Evolutionary conservation across 225 moss, liverwort and hornwort species (phyloP).

Genomic region (Rhytidiadelphus loreus): DNA sequence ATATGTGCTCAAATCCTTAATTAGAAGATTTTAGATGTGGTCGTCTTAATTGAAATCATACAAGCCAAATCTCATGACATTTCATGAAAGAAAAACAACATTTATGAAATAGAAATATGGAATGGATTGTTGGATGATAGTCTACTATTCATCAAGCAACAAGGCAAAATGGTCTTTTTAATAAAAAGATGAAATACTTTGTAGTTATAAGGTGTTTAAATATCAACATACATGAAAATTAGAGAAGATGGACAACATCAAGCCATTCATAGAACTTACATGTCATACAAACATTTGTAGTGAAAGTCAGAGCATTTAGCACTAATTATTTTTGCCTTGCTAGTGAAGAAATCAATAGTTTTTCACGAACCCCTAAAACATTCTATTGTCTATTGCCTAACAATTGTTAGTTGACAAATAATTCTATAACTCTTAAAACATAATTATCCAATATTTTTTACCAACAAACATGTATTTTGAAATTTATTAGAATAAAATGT

Average conservation of each 20-base stretch:
- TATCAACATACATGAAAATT: neutral
- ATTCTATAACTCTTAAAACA: neutral
- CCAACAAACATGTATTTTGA: neutral
- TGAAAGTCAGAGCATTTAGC: neutral
- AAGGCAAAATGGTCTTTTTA: neutral
- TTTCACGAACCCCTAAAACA: fast-evolving
- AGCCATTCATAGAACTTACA: neutral
- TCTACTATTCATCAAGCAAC: neutral
- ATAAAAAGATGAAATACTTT: neutral
- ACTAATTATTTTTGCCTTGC: neutral
- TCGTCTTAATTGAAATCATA: neutral
- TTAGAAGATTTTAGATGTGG: neutral
- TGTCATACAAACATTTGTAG: neutral
- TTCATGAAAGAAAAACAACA: neutral
- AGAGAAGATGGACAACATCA: neutral
- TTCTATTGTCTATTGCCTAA: neutral
- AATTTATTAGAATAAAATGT: neutral
- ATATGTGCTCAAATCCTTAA: fast-evolving
- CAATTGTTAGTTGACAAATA: neutral
- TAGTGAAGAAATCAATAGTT: too few species aligned
- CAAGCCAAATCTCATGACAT: neutral
- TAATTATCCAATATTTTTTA: neutral
- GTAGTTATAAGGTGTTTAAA: neutral
- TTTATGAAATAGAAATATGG: neutral
- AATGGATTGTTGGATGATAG: neutral